Base-by-base conservation (phyloP, 257 asterid species). In the Nicotiana attenuata region DNA sequence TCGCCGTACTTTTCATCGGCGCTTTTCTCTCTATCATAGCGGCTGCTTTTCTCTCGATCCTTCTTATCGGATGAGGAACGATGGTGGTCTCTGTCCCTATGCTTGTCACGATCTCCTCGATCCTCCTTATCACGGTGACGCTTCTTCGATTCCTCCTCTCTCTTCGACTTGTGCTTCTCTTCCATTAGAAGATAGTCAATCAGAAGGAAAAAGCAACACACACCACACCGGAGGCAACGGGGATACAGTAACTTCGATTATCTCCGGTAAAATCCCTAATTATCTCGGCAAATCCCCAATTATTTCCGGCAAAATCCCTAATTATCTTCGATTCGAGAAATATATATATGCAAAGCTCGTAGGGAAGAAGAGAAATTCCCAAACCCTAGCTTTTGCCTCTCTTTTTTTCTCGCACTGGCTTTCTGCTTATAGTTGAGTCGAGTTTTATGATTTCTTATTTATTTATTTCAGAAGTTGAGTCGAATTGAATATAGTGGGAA, bases 61-160 rank as follows among this genome's bases (percentile, higher is more conserved):
- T 82, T 81, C 77, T 80, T 73, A 55, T 80, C 82, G 0, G 60
- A 55, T 55, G 60, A 55, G 19, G 60, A 55, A 45, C 77, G 77
- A 41, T 69, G 59, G 11, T 73, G 77, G 7, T 82, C 77, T 50
- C 60, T 69, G 19, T 83, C 86, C 80, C 19, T 73, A 29, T 77
- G 13, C 65, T 77, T 81, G 20, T 78, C 88, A 3, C 83, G 84
- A 22, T 81, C 82, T 65, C 82, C 82, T 65, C 82, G 77, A 75
- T 81, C 88, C 80, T 82, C 82, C 2, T 60, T 82, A 4, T 82
- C 88, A n/a, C 86, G 76, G 68, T 81, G 78, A 29, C 86, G 84
- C 65, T 81, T 84, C 84, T 80, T 82, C 53, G 76, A 50, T 5
- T 77, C 64, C 55, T 73, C 89, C 75, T 57, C 81, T 56, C 68